Evolutionary conservation across 2,329 filamentous ascomycete genomes (phyloP), one percentile per base, ranked within the genome.

Genomic region (Paecilomyces sp.): DNA sequence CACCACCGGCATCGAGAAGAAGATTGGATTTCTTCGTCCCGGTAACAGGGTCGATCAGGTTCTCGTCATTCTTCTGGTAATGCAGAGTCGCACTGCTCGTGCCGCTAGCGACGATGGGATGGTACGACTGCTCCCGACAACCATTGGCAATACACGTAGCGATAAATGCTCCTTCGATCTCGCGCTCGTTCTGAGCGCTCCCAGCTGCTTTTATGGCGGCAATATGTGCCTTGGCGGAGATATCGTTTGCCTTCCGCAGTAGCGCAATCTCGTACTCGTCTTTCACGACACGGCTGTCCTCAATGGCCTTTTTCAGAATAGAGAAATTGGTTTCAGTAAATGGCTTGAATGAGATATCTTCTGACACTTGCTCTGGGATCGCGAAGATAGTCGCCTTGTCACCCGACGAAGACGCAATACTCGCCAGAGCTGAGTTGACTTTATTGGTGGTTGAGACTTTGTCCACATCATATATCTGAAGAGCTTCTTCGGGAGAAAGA

Each of bases 61-160:
- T 76, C 66, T 89, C 83, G 68, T 95, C 82, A 71, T 99, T 97
- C 57, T 83, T 85, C 52, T 84, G 83, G 73, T 99, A 99, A 75
- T 99, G 94, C 50, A 97, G 79, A 0, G 90, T 92, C 13, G 89
- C 87, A 5, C 89, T 92, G 69, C 94, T 94, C n/a, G 80, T 71
- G 0, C 93, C 93, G 1, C 89, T 86, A 1, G 90, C 93, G 54
- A 90, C 91, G 66, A 99, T 97, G n/a, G 92, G 84, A 54, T 88
- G 85, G 72, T 99, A 99, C 0, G 93, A 87, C 77, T 96, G 90
- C 56, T 85, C 80, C 63, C 88, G 89, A 3, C 90, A 88, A 62
- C 89, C 89, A 57, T 83, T 80, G 7, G 87, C 82, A 56, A 90
- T 86, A 72, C 91, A 96, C 24, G 84, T 83, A 34, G 85, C 82